Evolutionary conservation across 2,329 filamentous ascomycete genomes (phyloP).

Genomic region (Penicillium paneum): DNA sequence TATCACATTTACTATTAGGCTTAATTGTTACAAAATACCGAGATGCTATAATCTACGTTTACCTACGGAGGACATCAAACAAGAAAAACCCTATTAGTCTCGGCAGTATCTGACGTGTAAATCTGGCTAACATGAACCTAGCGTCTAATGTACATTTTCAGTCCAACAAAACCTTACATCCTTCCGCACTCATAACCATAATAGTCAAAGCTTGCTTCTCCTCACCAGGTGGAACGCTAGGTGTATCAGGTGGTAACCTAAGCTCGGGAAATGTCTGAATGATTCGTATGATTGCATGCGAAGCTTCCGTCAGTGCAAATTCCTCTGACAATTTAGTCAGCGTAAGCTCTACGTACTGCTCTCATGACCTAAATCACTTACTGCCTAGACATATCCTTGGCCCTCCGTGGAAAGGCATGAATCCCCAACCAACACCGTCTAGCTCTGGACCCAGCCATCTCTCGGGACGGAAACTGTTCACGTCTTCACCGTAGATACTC

Average conservation of each 20-base stretch:
- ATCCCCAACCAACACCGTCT: slow-evolving; percentile 2
- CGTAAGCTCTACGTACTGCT: neutral
- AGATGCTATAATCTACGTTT: too few relatives aligned
- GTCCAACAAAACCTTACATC: slow-evolving; percentile 24
- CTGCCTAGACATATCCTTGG: slow-evolving; percentile 1
- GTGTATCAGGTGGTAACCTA: neutral
- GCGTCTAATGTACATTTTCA: neutral
- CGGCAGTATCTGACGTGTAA: too few relatives aligned
- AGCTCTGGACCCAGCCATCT: neutral
- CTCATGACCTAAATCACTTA: neutral
- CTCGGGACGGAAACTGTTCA: slow-evolving; percentile 1
- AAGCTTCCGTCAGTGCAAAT: slow-evolving; percentile 6
- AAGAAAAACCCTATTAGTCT: too few relatives aligned
- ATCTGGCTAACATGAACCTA: too few relatives aligned
- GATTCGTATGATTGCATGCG: slow-evolving; percentile 8
- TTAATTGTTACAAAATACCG: neutral
- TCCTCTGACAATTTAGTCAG: neutral
- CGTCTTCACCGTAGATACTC: slow-evolving; percentile 6
- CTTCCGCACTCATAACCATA: slow-evolving; percentile 24
- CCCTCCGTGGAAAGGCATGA: slow-evolving; percentile 3
- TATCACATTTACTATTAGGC: neutral
- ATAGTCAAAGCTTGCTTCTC: slow-evolving; percentile 23
- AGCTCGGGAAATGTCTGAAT: slow-evolving; percentile 11
- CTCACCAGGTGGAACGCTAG: slow-evolving; percentile 17
- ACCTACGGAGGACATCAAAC: too few relatives aligned